Percentiles rank a stretch among this genome's conserved stretches.
phyloP scores from a whole-genome alignment of 306 rosid genomes.

The Gynostemma pentaphyllum region DNA sequence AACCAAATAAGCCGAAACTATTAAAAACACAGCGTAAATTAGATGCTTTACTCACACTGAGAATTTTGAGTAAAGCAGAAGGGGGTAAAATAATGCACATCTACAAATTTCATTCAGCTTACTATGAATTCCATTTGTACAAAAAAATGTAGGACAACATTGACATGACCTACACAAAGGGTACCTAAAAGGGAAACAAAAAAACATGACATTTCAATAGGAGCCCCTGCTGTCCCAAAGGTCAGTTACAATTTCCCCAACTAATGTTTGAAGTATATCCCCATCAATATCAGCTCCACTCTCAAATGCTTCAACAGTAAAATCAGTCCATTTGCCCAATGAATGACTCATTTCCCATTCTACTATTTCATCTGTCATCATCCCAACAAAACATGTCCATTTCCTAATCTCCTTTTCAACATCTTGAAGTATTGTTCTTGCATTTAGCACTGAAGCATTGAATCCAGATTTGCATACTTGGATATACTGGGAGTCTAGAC shows the following conservation, averaged over 20 bases:
- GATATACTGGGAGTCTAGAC: conserved; percentile 39
- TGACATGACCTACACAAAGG: background rate
- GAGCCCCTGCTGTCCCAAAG: background rate
- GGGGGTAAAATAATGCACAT: background rate
- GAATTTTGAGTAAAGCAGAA: background rate
- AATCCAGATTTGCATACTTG: conserved; percentile 35
- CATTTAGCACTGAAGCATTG: conserved; percentile 21
- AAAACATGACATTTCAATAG: background rate
- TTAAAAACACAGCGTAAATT: background rate
- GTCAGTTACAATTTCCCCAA: conserved; percentile 58
- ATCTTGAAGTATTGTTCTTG: conserved; percentile 28
- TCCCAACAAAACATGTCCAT: conserved; percentile 47
- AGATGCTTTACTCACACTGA: background rate
- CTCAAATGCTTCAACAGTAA: conserved; percentile 63
- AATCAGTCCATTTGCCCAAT: conserved; percentile 64
- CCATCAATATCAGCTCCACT: conserved; percentile 42
- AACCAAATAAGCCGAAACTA: too few species aligned
- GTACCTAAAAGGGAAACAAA: background rate
- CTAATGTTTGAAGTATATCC: conserved; percentile 43
- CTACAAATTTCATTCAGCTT: conserved; percentile 6
- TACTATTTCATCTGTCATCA: conserved; percentile 58
- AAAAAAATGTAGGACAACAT: background rate
- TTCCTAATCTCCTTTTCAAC: conserved; percentile 39
- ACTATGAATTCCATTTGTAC: conserved; percentile 2
- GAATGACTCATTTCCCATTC: conserved; percentile 83